A percentile compares a stretch with the other conserved stretches of the same genome.
Evolutionary conservation across 179 eudicot genomes (phyloP).

Genomic region (Beta corolliflora): DNA sequence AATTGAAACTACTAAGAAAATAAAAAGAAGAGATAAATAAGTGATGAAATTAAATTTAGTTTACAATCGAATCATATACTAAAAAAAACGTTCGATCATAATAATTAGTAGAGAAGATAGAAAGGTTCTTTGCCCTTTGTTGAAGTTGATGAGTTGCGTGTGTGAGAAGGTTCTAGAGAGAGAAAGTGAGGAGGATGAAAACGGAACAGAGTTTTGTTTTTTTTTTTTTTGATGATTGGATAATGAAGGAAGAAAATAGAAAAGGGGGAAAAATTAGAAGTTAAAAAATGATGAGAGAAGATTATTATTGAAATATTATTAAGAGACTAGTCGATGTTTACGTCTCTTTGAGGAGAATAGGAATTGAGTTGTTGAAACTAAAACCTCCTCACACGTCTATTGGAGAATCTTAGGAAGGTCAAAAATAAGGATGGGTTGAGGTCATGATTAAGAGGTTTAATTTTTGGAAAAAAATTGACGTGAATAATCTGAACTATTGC

Average conservation of each 20-base stretch:
- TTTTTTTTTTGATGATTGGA: neutral
- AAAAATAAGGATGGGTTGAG: too few species aligned
- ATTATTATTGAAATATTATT: neutral
- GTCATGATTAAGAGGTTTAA: too few species aligned
- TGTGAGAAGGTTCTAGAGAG: constrained; percentile 31
- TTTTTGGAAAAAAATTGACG: too few species aligned
- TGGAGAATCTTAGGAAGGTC: too few species aligned
- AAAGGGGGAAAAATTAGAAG: neutral
- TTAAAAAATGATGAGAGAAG: neutral
- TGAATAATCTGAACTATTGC: too few species aligned
- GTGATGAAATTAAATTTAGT: neutral
- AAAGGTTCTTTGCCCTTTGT: neutral
- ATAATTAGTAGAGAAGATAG: neutral
- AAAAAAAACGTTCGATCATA: constrained; percentile 13
- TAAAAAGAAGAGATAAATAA: neutral
- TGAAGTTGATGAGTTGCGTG: constrained; percentile 12
- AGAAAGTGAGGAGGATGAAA: neutral
- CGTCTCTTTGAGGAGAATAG: constrained; percentile 18
- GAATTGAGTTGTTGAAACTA: too few species aligned
- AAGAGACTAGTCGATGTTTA: constrained; percentile 19
- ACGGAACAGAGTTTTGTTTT: too few species aligned
- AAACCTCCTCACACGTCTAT: too few species aligned
- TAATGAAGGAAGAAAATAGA: constrained; percentile 17
- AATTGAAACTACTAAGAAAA: too few species aligned
- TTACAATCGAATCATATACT: constrained; percentile 18